Percentiles rank a stretch among this genome's conserved stretches.
Conservation (phyloP, 2,329 filamentous ascomycete genomes). For the Didymella sp. region DNA sequence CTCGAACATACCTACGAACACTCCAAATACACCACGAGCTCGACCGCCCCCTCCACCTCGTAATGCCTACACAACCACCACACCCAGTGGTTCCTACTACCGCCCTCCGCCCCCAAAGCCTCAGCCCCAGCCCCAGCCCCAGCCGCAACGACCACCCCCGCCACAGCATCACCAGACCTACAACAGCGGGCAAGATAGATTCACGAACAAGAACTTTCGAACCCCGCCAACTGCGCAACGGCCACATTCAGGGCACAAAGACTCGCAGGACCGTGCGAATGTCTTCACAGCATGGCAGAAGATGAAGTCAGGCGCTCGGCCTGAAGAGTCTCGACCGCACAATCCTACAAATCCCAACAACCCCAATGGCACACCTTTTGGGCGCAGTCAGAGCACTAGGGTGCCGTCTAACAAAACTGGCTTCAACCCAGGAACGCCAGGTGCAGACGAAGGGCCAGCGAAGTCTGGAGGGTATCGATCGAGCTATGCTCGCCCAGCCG, state of each 20-base stretch:
- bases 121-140: slow-evolving; percentile 31
- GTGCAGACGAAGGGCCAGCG: slow-evolving; percentile 66
- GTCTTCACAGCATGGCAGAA: slow-evolving; percentile 59
- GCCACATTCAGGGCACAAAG: slow-evolving; percentile 41
- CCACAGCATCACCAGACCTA: slow-evolving; percentile 40
- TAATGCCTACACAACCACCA: slow-evolving; percentile 52
- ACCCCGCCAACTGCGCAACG: slow-evolving; percentile 46
- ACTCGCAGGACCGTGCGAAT: slow-evolving; percentile 52
- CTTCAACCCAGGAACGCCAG: slow-evolving; percentile 65
- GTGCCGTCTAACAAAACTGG: slow-evolving; percentile 62
- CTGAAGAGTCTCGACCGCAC: slow-evolving; percentile 38
- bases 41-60: slow-evolving; percentile 55
- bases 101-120: slow-evolving; percentile 40
- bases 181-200: slow-evolving; percentile 54
- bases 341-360: slow-evolving; percentile 35
- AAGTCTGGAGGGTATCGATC: slow-evolving; percentile 56
- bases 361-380: slow-evolving; percentile 49
- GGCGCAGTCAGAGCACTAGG: slow-evolving; percentile 49
- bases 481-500: slow-evolving; percentile 44
- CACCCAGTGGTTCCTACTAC: slow-evolving; percentile 44
- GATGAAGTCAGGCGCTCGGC: slow-evolving; percentile 50
- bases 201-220: slow-evolving; percentile 52
- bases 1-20: slow-evolving; percentile 43
- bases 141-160: slow-evolving; percentile 34
- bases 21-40: slow-evolving; percentile 50